phyloP scores from a whole-genome alignment of 2,329 filamentous ascomycete species.

The Zymoseptoria tritici region DNA sequence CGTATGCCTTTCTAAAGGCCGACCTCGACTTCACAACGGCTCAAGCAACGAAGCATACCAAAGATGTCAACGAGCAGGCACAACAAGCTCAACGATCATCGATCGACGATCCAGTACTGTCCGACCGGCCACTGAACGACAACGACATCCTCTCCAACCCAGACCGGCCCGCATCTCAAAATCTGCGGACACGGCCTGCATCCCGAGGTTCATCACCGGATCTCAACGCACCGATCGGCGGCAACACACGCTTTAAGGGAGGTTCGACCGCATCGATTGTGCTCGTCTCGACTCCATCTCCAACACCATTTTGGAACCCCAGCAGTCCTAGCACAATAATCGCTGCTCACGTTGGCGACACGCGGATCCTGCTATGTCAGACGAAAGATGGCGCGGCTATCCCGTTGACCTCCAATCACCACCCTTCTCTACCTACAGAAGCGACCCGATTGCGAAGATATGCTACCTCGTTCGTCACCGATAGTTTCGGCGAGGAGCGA shows the following conservation, averaged over 20 bases:
- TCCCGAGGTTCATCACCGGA: conserved; percentile 40
- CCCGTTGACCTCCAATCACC: conserved; percentile 83
- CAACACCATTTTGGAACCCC: conserved; percentile 92
- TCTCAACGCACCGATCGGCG: conserved; percentile 59
- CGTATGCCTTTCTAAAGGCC: conserved; percentile 87
- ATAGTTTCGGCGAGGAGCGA: conserved; percentile 95
- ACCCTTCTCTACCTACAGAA: conserved; percentile 81
- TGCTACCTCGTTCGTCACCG: conserved; percentile 78
- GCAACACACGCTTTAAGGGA: conserved; percentile 71
- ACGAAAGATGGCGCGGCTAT: conserved; percentile 73
- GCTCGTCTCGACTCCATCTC: conserved; percentile 84
- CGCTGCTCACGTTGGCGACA: conserved; percentile 89
- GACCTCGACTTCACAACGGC: conserved; percentile 91
- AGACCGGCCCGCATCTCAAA: conserved; percentile 37
- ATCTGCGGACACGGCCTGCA: conserved; percentile 21
- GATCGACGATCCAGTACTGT: conserved; percentile 59
- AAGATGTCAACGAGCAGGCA: conserved; percentile 9
- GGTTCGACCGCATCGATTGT: conserved; percentile 87
- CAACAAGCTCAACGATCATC: conserved; percentile 10
- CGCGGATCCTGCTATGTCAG: conserved; percentile 79
- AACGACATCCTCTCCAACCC: conserved; percentile 72
- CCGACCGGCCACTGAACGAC: conserved; percentile 73
- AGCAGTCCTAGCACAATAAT: conserved; percentile 74
- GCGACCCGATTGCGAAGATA: conserved; percentile 76
- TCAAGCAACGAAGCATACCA: conserved; percentile 65